Evolutionary conservation across 345 rosid genomes (phyloP), one percentile per base, ranked within the genome.

Genomic region (Citrus glauca): DNA sequence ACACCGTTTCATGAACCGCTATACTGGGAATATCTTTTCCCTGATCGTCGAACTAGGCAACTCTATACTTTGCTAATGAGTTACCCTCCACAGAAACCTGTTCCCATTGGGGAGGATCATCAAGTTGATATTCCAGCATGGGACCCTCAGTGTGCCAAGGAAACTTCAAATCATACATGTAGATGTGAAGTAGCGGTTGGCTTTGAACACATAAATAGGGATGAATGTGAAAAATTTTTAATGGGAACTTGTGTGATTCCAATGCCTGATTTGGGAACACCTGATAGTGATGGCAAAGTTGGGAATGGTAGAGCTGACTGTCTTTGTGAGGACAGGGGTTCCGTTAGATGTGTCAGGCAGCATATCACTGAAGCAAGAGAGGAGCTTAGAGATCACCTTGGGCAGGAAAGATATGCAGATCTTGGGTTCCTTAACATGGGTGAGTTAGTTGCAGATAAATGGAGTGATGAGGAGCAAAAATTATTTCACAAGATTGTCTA

Each of bases 371-470:
- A 95, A 85, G 89, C 85, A 70, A 89, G 85, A 77, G 86, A 69
- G 66, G 82, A 85, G 66, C 89, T 88, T 37, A 82, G 79, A 63
- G 68, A 71, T 59, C 55, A 53, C 55, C 81, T 92, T 60, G 97
- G 97, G 74, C 73, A 78, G n/a, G 87, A 84, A 62, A 72, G 40
- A 13, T 92, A 87, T 78, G 76, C 25, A 42, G 84, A 84, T 80
- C 77, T 93, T 79, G 98, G 98, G 66, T 89, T 95, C 9, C 71
- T 66, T 86, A 87, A 88, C 57, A 87, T 90, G 90, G 99, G 99
- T n/a, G 98, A 95, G 72, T 71, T 78, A 65, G 90, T 91, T 73
- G 85, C 91, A 9, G 78, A 83, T 33, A 77, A 86, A 19, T 95
- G 98, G 98, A 89, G 79, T 3, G 91, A 88, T 61, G 92, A 85